Evolutionary conservation across 768 basidiomycete species (phyloP).

Genomic region (Auriscalpium microsporum): DNA sequence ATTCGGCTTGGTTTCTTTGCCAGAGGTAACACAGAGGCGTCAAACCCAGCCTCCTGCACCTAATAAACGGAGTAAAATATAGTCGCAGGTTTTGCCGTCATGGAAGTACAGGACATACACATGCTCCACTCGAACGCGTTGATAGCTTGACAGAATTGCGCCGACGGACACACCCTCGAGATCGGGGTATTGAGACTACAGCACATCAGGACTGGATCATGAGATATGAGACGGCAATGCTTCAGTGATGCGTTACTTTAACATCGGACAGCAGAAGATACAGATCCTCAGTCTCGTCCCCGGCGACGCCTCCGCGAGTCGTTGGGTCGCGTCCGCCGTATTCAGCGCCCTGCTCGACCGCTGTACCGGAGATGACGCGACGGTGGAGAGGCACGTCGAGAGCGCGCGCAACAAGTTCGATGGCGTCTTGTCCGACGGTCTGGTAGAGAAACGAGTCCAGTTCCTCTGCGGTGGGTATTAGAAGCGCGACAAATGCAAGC

Average conservation of each 20-base stretch:
- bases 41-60: conserved; percentile 73
- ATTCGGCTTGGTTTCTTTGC: conserved; percentile 83
- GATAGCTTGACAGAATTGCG: conserved; percentile 96
- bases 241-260: conserved; percentile 42
- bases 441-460: conserved; percentile 98
- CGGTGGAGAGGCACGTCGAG: conserved; percentile 83
- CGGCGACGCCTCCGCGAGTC: conserved; percentile 42
- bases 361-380: conserved; percentile 68
- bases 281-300: conserved; percentile 97
- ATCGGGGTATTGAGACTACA: conserved; percentile 68
- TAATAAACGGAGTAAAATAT: conserved; percentile 21
- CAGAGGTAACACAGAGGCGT: conserved; percentile 85
- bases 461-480: conserved; percentile 66
- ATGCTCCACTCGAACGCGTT: conserved; percentile 94
- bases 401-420: conserved; percentile 77
- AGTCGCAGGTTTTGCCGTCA: not conserved
- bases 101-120: conserved; percentile 49
- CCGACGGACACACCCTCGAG: conserved; percentile 86
- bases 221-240: not conserved
- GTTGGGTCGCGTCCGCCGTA: conserved; percentile 66
- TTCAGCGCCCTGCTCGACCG: conserved; percentile 74
- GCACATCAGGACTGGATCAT: conserved; percentile 4
- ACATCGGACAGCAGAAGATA: conserved; percentile 62
- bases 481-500: conserved; percentile 15
- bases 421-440: conserved; percentile 95